phyloP scores from a whole-genome alignment of 345 rosid species.

The Capsella bursapastoris region DNA sequence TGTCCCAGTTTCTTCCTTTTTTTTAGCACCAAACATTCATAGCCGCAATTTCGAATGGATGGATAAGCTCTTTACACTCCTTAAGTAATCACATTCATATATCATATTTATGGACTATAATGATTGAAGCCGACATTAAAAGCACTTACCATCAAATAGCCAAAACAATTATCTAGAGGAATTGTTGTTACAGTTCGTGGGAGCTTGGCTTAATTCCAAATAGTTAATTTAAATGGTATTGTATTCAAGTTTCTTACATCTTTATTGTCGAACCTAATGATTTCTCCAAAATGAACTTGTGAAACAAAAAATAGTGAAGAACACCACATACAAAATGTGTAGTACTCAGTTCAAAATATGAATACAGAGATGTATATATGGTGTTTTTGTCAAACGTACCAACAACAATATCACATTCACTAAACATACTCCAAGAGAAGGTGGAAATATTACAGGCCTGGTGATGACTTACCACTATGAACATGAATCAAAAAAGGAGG shows the following conservation, averaged over 20 bases:
- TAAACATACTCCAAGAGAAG: conserved; percentile 27
- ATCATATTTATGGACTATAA: neutral
- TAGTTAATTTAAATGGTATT: neutral
- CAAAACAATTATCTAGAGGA: neutral
- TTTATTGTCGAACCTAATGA: neutral
- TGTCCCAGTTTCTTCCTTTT: conserved; percentile 35
- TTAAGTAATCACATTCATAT: neutral
- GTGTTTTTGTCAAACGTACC: conserved; percentile 25
- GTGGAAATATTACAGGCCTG: conserved; percentile 12
- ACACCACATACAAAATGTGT: conserved; percentile 12
- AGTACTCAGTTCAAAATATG: neutral
- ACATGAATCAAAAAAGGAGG: conserved; percentile 31
- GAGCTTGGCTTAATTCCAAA: conserved; percentile 4
- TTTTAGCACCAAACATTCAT: conserved; percentile 41
- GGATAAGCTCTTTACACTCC: conserved; percentile 43
- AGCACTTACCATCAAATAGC: conserved; percentile 17
- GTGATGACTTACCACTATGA: neutral
- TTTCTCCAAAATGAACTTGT: conserved; percentile 22
- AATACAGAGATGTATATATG: conserved; percentile 16
- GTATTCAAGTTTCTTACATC: neutral
- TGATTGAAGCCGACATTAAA: neutral
- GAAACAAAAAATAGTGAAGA: neutral
- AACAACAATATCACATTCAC: conserved; percentile 28
- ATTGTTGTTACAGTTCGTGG: conserved; percentile 1
- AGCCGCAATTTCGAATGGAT: conserved; percentile 41